Base-by-base conservation (phyloP, 164 flowering plant genomes). In the Macadamia tetraphylla region DNA sequence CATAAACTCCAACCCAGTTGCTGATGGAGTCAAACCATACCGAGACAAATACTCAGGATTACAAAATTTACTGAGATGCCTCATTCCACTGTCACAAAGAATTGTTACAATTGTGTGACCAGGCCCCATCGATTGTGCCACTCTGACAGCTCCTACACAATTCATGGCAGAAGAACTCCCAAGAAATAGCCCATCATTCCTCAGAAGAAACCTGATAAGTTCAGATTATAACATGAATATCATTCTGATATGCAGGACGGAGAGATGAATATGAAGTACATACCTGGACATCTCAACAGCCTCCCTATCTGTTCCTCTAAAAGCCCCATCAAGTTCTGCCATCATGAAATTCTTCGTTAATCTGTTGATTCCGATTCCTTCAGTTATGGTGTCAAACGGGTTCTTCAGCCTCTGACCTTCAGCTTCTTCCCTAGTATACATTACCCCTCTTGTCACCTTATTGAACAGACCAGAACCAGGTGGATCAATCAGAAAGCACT, bases 151-250 rank as follows among this genome's bases (percentile, higher is more conserved):
- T 80, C 98, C 99, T 65, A 95, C 94, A 75, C 98, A 95, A 72
- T 95, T 95, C 98, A 95, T 92, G 30, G 99, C 99, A 29, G 99
- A 95, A 51, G 98, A 92, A 76, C 99, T 95, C 66, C 99, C 99
- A 58, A 95, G 71, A 75, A 95, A 95, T 18, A 95, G 89, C 23
- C 99, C 99, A 64, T 92, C 99, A 53, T 92, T 87, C 84, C 77
- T 88, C 80, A 95, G 35, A 59, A 95, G 92, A 76, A 75, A 92
- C 87, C 99, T 95, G 84, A 64, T 31, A 58, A n/a, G 30, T 13
- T 32, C 58, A 63, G 51, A 51, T 13, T 9, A 13, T 17, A 17
- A 9, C 29, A 42, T 29, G 40, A 65, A 44, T 58, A 29, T 62
- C 51, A 3, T 9, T 8, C 51, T 8, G 9, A 11, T 46, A 46